Conservation (phyloP, 345 rosid genomes). For the Psidium guajava region DNA sequence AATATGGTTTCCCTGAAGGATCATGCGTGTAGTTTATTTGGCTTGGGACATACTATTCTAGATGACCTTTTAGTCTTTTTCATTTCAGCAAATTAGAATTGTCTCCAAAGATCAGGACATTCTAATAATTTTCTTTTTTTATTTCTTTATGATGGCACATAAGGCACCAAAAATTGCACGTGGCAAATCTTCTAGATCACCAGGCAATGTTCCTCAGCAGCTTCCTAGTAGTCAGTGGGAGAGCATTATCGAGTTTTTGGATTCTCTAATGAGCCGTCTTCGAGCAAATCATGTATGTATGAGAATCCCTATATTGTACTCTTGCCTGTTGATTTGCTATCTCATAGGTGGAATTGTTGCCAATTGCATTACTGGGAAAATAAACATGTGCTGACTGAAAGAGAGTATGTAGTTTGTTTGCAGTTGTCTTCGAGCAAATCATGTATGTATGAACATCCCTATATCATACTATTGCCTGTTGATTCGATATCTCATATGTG, state of each 20-base stretch:
- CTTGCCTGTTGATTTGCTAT: not conserved
- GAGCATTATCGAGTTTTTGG: slow-evolving; percentile 80
- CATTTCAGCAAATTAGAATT: not conserved
- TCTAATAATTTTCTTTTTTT: not conserved
- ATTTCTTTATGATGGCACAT: not conserved
- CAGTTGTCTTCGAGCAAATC: slow-evolving; percentile 50
- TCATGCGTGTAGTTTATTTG: not conserved
- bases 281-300: slow-evolving; percentile 75
- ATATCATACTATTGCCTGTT: not conserved
- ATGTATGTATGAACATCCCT: slow-evolving; percentile 38
- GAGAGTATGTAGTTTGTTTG: not conserved
- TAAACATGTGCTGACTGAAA: not conserved
- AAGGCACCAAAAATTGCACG: slow-evolving; percentile 85
- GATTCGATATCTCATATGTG: not conserved
- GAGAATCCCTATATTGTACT: not conserved
- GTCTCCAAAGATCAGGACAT: not conserved
- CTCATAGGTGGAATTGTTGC: not conserved
- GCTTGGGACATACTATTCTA: not conserved
- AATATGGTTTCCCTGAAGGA: not conserved
- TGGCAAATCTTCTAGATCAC: slow-evolving; percentile 73
- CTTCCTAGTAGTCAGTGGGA: slow-evolving; percentile 74
- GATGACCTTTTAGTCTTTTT: not conserved
- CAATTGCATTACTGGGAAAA: not conserved
- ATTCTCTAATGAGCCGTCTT: slow-evolving; percentile 68
- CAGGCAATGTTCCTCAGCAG: slow-evolving; percentile 52